Base-by-base conservation (phyloP, 1,139 yeast genomes). In the Candida sanyaensis region DNA sequence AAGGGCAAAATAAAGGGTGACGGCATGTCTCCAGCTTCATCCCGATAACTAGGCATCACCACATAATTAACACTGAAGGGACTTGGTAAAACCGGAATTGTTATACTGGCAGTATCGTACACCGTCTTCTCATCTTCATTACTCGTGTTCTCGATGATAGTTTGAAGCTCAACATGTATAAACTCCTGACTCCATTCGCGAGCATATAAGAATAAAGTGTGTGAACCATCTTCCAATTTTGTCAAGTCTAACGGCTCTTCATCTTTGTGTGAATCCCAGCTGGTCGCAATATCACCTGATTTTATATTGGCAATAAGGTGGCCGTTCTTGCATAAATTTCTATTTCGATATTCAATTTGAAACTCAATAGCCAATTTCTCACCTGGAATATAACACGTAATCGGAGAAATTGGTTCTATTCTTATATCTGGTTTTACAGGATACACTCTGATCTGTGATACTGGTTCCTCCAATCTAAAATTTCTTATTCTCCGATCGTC, bases 181-280 rank as follows among this genome's bases (percentile, higher is more conserved):
- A 39, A 33, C 9, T 45, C 26, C 24, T 44, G 45, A 8, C n/a
- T 38, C 33, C 40, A 33, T 8, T 37, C 23, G 32, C 53, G 41
- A 5, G 51, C 36, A 37, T 33, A 50, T 7, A 67, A 53, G 41
- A 49, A 48, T 36, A 50, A 58, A 12, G 42, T 33, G 27, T 51
- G 53, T 7, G 41, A 48, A 32, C 53, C 37, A 5, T 46, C 45
- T 6, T 31, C 44, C 4, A 33, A 37, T 6, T 44, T 46, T 4
- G 51, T 47, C 30, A 71, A 50, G 24, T 60, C 59, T 38, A 74
- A 55, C 0, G 74, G 64, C 48, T 72, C 78, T 45, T 75, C 80
- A 51, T 75, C 80, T 52, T 75, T 75, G 44, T 68, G 55, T 6
- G 48, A 57, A 33, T 71, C 66, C 79, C 79, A 75, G 47, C 64